Evolutionary conservation across 805 yeast species (phyloP).

Genomic region (Barnettozyma californica): DNA sequence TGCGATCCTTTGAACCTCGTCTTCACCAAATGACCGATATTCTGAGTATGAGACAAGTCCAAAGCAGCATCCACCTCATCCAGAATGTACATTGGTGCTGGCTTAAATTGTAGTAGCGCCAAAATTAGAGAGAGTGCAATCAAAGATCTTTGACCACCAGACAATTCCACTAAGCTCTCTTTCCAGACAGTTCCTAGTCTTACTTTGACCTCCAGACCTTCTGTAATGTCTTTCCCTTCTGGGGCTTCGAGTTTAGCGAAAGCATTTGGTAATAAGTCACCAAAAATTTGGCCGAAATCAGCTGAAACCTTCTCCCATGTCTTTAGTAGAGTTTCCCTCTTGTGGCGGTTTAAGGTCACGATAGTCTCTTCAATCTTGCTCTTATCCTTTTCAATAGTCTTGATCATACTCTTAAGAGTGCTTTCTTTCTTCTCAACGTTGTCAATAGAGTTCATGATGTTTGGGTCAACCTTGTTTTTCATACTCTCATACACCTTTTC

Average conservation of each 20-base stretch:
- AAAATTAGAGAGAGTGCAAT: slow-evolving; percentile 88
- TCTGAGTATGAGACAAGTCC: slow-evolving; percentile 94
- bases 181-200: slow-evolving; percentile 93
- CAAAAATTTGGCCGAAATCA: slow-evolving; percentile 88
- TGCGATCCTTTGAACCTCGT: slow-evolving; percentile 94
- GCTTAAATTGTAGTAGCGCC: slow-evolving; percentile 89
- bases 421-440: slow-evolving; percentile 84
- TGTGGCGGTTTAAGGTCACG: slow-evolving; percentile 75
- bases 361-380: slow-evolving; percentile 86
- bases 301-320: slow-evolving; percentile 84
- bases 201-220: slow-evolving; percentile 88
- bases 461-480: slow-evolving; percentile 77
- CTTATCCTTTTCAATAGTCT: slow-evolving; percentile 84
- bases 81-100: slow-evolving; percentile 96
- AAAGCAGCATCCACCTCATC: slow-evolving; percentile 99
- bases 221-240: slow-evolving; percentile 75
- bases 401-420: slow-evolving; percentile 71
- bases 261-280: slow-evolving; percentile 83
- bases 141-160: slow-evolving; percentile 96
- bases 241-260: slow-evolving; percentile 84
- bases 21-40: slow-evolving; percentile 93
- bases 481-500: slow-evolving; percentile 57
- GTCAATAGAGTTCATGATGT: slow-evolving; percentile 88
- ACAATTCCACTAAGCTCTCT: slow-evolving; percentile 86
- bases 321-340: slow-evolving; percentile 71